phyloP scores from a whole-genome alignment of 2,329 filamentous ascomycete species.

The Alternaria solani region DNA sequence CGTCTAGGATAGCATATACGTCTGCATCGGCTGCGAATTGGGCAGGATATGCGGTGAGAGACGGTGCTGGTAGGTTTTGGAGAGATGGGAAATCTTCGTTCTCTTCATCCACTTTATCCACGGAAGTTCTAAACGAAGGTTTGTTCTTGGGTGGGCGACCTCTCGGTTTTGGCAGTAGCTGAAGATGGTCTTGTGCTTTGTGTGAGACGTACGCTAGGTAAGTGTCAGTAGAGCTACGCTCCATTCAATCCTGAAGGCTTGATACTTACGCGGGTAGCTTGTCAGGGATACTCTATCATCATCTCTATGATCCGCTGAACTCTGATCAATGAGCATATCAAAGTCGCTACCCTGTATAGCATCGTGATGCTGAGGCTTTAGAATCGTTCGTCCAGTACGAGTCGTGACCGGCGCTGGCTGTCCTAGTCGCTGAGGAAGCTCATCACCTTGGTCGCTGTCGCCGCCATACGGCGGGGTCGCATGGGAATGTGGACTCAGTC shows the following conservation, averaged over 20 bases:
- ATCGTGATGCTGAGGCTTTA: neutral
- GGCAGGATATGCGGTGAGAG: neutral
- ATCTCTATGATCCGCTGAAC: neutral
- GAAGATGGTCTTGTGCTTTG: neutral
- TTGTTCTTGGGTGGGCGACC: neutral
- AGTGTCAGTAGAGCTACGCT: neutral
- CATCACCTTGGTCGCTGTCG: neutral
- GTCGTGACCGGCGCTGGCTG: neutral
- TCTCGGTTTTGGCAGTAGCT: neutral
- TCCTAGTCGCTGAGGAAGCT: neutral
- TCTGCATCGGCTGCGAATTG: slow-evolving; percentile 1
- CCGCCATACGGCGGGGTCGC: neutral
- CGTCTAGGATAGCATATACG: slow-evolving; percentile 1
- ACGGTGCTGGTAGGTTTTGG: neutral
- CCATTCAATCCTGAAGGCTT: neutral
- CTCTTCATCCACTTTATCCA: neutral
- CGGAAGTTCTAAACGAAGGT: neutral
- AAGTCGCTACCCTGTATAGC: slow-evolving; percentile 6
- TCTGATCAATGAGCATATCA: neutral
- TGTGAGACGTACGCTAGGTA: neutral
- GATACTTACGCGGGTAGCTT: slow-evolving; percentile 2
- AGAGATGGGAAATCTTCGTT: neutral
- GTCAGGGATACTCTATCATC: neutral
- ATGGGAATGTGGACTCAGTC: neutral
- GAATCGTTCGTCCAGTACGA: slow-evolving; percentile 9